Evolutionary conservation across 257 asterid species (phyloP).

Genomic region (Nicotiana undulata): DNA sequence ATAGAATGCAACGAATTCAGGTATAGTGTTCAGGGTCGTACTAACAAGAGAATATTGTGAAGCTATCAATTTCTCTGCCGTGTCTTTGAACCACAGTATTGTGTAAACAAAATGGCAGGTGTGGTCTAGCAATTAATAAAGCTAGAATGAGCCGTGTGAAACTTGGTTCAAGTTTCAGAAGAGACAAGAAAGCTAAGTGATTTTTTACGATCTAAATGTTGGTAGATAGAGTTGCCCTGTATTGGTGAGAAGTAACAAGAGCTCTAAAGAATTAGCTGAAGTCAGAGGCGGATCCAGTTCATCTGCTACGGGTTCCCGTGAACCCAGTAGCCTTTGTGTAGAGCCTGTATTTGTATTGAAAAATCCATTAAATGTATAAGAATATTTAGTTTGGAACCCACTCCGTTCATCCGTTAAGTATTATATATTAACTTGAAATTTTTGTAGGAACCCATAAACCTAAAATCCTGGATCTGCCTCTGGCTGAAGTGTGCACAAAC

Average conservation of each 20-base stretch:
- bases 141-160: background rate
- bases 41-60: background rate
- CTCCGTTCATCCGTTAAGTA: too few species aligned
- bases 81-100: too few species aligned
- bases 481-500: background rate
- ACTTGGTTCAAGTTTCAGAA: background rate
- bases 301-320: too few species aligned
- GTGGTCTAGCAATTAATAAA: background rate
- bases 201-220: background rate
- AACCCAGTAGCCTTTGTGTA: too few species aligned
- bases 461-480: too few species aligned
- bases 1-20: background rate
- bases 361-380: too few species aligned
- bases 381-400: too few species aligned
- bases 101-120: too few species aligned
- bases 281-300: too few species aligned
- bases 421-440: too few species aligned
- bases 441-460: too few species aligned
- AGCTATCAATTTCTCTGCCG: background rate
- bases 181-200: background rate
- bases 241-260: background rate
- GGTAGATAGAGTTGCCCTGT: background rate
- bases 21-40: background rate
- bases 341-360: too few species aligned
- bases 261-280: background rate